Conservation (phyloP, 2,329 filamentous ascomycete genomes). For the Alternaria sp. region DNA sequence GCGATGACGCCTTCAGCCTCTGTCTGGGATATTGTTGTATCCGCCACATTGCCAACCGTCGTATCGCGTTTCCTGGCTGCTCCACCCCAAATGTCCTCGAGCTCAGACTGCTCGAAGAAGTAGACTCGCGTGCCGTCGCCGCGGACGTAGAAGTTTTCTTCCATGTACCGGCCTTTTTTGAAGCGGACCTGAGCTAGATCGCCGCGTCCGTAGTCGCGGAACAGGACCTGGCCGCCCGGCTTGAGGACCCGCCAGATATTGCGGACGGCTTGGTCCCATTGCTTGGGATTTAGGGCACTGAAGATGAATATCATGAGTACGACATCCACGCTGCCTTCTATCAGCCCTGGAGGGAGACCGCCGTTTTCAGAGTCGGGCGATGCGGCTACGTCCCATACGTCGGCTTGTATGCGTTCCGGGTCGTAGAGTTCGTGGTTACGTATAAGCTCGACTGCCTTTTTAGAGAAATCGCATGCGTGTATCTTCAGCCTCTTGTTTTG, state of each 20-base stretch:
- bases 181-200: conserved; percentile 97
- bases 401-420: conserved; percentile 76
- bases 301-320: conserved; percentile 98
- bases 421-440: conserved; percentile 80
- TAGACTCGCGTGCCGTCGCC: conserved; percentile 97
- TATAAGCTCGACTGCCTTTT: conserved; percentile 93
- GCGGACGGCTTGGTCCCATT: conserved; percentile 82
- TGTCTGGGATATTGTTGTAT: not conserved
- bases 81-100: conserved; percentile 79
- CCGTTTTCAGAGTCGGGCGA: conserved; percentile 56
- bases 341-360: conserved; percentile 76
- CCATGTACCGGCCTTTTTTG: conserved; percentile 91
- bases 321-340: conserved; percentile 83
- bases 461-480: conserved; percentile 96
- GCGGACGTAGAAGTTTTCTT: conserved; percentile 96
- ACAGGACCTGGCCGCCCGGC: conserved; percentile 90
- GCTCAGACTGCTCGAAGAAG: conserved; percentile 90
- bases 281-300: conserved; percentile 82
- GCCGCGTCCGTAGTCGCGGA: conserved; percentile 94
- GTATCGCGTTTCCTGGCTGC: conserved; percentile 4
- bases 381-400: conserved; percentile 88
- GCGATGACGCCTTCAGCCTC: conserved; percentile 2
- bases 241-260: conserved; percentile 87
- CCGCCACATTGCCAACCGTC: conserved; percentile 9
- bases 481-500: conserved; percentile 82